phyloP scores from a whole-genome alignment of 257 asterid genomes.

The Petunia secreta region DNA sequence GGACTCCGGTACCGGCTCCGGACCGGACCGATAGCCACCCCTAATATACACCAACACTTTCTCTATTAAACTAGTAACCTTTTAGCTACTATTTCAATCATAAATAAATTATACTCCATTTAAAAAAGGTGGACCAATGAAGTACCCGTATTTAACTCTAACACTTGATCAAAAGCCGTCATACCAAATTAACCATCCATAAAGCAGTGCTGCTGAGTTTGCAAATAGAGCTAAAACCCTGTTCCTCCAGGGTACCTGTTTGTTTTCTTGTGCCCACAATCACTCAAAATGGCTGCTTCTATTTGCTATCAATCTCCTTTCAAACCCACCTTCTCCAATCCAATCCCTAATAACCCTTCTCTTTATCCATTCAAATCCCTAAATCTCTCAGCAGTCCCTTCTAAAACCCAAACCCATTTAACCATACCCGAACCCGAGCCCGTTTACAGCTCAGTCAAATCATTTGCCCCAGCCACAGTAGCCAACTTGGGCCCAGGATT shows the following conservation, averaged over 20 bases:
- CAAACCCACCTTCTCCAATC: constrained; percentile 12
- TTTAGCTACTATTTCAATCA: no score
- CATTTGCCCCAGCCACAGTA: constrained; percentile 81
- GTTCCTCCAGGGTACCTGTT: background rate
- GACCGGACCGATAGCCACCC: no score
- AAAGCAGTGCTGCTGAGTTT: background rate
- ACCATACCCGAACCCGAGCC: constrained; percentile 64
- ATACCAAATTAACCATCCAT: no score
- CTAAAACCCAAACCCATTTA: constrained; percentile 49
- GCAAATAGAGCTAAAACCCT: background rate
- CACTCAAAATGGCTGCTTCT: background rate
- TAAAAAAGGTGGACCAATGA: no score
- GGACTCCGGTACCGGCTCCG: no score
- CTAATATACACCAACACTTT: no score
- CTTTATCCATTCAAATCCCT: background rate
- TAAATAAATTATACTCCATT: no score
- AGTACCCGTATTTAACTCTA: no score
- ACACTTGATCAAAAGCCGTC: no score
- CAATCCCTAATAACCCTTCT: background rate
- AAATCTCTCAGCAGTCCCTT: background rate
- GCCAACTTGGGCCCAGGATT: constrained; percentile 91
- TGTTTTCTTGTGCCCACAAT: background rate
- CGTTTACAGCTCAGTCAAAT: constrained; percentile 57
- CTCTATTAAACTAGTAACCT: no score
- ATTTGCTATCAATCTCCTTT: background rate